Evolutionary conservation across 1,284 basidiomycete genomes (phyloP).

Genomic region (Mycosarcoma mackinlayi): DNA sequence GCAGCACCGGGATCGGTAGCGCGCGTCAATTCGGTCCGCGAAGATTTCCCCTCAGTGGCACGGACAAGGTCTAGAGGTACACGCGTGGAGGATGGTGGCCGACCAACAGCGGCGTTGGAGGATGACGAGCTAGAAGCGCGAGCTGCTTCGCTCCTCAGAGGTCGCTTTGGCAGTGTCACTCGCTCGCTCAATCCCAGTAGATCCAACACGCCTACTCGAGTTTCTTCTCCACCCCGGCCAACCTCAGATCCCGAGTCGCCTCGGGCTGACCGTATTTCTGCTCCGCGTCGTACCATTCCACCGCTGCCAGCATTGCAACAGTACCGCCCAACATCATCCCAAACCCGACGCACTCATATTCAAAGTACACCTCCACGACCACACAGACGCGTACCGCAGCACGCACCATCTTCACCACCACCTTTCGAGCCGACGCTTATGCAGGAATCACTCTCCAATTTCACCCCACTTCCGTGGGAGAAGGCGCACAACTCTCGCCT

Average conservation of each 20-base stretch:
- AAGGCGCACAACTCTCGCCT: conserved; percentile 2
- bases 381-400: background rate
- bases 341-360: background rate
- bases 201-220: conserved; percentile 12
- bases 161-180: conserved; percentile 39
- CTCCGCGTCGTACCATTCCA: background rate
- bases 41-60: conserved; percentile 16
- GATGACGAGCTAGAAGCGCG: conserved; percentile 36
- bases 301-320: background rate
- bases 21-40: background rate
- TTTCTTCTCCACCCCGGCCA: conserved; percentile 1
- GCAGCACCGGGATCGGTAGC: background rate
- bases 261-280: background rate
- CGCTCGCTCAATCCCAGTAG: conserved; percentile 20
- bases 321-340: background rate
- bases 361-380: conserved; percentile 6
- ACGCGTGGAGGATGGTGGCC: background rate
- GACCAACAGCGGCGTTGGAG: conserved; percentile 2
- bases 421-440: conserved; percentile 25
- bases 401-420: conserved; percentile 7
- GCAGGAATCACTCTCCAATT: conserved; percentile 41
- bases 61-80: conserved; percentile 4
- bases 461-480: conserved; percentile 36
- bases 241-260: background rate
- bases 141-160: conserved; percentile 25